Conservation (phyloP, 345 rosid species). For the Orychophragmus violaceus region DNA sequence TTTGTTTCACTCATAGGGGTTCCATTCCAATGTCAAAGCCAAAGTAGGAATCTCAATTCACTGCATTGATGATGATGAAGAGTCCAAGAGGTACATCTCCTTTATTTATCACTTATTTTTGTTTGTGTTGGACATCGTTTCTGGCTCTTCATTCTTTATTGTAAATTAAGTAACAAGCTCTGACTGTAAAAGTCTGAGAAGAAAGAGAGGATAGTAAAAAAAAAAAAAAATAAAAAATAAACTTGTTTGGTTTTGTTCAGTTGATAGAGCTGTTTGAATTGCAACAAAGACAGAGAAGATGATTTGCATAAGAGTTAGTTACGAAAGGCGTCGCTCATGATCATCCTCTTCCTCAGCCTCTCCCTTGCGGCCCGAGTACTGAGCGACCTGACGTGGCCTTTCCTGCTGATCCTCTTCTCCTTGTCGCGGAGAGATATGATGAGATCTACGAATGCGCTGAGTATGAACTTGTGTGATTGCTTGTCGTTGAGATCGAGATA, state of each 20-base stretch:
- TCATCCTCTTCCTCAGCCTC: conserved; percentile 20
- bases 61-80: conserved; percentile 36
- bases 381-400: conserved; percentile 8
- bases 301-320: neutral
- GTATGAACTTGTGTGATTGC: conserved; percentile 59
- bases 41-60: too few species aligned
- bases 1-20: too few species aligned
- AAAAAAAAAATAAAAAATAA: neutral
- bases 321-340: neutral
- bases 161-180: conserved; percentile 1
- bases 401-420: conserved; percentile 29
- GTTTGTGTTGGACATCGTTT: neutral
- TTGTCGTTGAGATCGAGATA: conserved; percentile 68
- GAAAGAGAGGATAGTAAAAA: neutral
- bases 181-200: neutral
- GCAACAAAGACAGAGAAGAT: neutral
- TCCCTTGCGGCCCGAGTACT: conserved; percentile 26
- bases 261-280: neutral
- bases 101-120: neutral
- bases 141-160: neutral
- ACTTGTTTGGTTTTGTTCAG: neutral
- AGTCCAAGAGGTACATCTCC: too few species aligned
- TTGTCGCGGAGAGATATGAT: conserved; percentile 29
- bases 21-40: too few species aligned
- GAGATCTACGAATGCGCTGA: conserved; percentile 77